These are phyloP conservation scores for Penicillium alfredii DNA, from an alignment of 495 filamentous ascomycete genomes.

Conservation along the genomic window DNA sequence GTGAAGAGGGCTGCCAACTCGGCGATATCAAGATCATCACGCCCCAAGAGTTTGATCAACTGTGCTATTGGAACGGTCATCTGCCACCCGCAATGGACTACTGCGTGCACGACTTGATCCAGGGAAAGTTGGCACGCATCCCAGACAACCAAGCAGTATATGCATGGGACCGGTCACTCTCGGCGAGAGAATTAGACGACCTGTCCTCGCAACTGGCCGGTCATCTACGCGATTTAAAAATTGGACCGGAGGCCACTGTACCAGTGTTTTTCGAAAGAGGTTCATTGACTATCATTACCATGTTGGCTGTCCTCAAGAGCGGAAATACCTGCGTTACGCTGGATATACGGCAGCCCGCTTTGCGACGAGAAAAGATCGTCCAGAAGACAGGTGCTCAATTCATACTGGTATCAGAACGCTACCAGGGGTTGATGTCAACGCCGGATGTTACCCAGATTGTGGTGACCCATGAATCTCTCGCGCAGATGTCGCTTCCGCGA, in stretches of 20 bases:
- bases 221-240: constrained; percentile 7
- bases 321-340: constrained; percentile 39
- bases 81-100: no score
- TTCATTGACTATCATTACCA: constrained; percentile 20
- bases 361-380: constrained; percentile 20
- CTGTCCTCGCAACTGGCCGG: constrained; percentile 13
- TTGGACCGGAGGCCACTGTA: constrained; percentile 17
- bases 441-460: not conserved
- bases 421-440: not conserved
- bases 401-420: constrained; percentile 6
- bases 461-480: not conserved
- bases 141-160: constrained; percentile 16
- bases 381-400: constrained; percentile 12
- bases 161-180: constrained; percentile 34
- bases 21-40: no score
- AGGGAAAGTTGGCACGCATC: constrained; percentile 1
- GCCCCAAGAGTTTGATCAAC: no score
- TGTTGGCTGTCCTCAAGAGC: constrained; percentile 18
- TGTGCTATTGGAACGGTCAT: no score
- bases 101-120: constrained; percentile 7
- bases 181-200: constrained; percentile 31
- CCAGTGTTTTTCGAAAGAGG: constrained; percentile 30
- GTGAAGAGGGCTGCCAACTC: no score
- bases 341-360: constrained; percentile 33
- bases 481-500: not conserved